Conservation (phyloP, 2,329 filamentous ascomycete genomes). For the Diplodia seriata region DNA sequence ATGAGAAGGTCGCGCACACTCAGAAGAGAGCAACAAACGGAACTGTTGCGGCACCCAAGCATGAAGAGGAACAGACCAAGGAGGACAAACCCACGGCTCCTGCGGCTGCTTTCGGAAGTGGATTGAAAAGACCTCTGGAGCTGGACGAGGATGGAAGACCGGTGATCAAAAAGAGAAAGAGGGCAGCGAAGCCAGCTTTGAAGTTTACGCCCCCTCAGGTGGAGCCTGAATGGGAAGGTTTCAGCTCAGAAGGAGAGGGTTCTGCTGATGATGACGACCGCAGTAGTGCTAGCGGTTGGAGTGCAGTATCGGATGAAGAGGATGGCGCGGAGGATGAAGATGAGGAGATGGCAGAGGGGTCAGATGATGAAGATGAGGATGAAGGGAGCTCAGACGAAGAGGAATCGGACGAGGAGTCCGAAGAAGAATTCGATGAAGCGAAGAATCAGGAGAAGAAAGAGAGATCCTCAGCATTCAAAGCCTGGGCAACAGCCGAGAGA, state of each 20-base stretch:
- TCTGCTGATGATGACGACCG: constrained; percentile 41
- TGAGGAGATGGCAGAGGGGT: constrained; percentile 41
- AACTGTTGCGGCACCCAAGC: background rate
- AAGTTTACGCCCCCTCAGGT: constrained; percentile 54
- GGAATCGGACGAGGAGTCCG: constrained; percentile 43
- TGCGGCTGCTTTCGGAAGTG: constrained; percentile 63
- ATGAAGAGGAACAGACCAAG: background rate
- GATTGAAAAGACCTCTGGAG: constrained; percentile 86
- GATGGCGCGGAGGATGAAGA: constrained; percentile 49
- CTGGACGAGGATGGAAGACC: constrained; percentile 80
- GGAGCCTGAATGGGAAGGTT: constrained; percentile 68
- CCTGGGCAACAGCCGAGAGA: constrained; percentile 86
- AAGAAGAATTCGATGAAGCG: constrained; percentile 45
- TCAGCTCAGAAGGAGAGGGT: constrained; percentile 54
- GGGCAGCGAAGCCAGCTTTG: constrained; percentile 42
- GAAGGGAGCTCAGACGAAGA: constrained; percentile 42
- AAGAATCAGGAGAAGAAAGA: constrained; percentile 51
- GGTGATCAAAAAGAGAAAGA: constrained; percentile 82
- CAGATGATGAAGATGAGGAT: constrained; percentile 39
- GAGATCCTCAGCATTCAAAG: constrained; percentile 79
- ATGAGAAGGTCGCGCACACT: constrained; percentile 34
- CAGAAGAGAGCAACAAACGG: constrained; percentile 22
- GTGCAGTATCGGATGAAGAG: constrained; percentile 33
- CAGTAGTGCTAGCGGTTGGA: constrained; percentile 22
- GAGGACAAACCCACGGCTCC: background rate